These are phyloP conservation scores for Lachancea nothofagi DNA, from an alignment of 805 yeast species.

Conservation along the genomic window DNA sequence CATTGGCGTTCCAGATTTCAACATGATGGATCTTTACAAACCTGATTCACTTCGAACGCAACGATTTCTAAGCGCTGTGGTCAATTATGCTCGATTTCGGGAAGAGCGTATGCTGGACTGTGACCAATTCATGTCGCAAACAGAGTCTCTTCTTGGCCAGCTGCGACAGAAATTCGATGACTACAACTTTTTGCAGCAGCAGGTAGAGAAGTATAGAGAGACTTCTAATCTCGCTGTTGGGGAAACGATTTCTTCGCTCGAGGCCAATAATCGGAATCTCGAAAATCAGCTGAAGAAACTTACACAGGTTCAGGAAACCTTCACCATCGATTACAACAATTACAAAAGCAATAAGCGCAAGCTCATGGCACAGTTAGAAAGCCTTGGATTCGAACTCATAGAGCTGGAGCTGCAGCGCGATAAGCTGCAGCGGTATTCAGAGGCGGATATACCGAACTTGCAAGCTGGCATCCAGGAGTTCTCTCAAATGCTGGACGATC, in stretches of 20 bases:
- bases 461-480: conserved; percentile 49
- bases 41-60: conserved; percentile 69
- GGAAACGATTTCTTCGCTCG: conserved; percentile 38
- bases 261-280: conserved; percentile 47
- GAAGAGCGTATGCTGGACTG: conserved; percentile 70
- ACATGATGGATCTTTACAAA: conserved; percentile 62
- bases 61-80: conserved; percentile 71
- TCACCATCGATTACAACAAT: conserved; percentile 54
- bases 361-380: conserved; percentile 54
- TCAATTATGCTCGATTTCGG: conserved; percentile 79
- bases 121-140: conserved; percentile 51
- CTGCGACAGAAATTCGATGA: conserved; percentile 40
- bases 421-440: conserved; percentile 52
- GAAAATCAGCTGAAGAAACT: conserved; percentile 58
- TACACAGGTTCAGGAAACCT: conserved; percentile 55
- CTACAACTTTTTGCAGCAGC: conserved; percentile 34
- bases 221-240: conserved; percentile 22
- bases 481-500: conserved; percentile 39
- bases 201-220: conserved; percentile 34
- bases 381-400: conserved; percentile 48
- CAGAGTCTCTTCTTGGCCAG: conserved; percentile 45
- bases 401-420: conserved; percentile 57
- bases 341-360: conserved; percentile 61
- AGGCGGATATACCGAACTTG: conserved; percentile 54
- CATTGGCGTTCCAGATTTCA: conserved; percentile 76